Percentiles rank a stretch among this genome's conserved stretches.
Conservation (phyloP, 2,329 filamentous ascomycete species). For the Raffaelea deltoideospora region DNA sequence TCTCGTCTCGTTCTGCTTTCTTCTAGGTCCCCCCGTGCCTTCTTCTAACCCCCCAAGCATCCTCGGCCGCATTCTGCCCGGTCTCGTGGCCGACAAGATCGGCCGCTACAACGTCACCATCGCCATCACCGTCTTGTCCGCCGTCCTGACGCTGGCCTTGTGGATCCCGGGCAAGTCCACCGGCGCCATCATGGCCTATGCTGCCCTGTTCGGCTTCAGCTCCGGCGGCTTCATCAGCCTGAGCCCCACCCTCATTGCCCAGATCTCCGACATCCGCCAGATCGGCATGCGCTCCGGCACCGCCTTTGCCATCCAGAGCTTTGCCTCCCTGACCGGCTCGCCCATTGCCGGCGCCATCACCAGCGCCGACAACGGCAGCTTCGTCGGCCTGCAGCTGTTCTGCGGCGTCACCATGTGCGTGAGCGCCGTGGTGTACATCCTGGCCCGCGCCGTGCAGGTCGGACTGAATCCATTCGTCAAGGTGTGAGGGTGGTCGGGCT, state of each 20-base stretch:
- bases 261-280: slow-evolving; percentile 43
- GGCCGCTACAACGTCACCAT: slow-evolving; percentile 28
- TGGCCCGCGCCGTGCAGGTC: slow-evolving; percentile 12
- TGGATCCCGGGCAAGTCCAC: slow-evolving; percentile 28
- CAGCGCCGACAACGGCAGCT: slow-evolving; percentile 25
- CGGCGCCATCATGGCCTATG: slow-evolving; percentile 42
- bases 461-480: slow-evolving; percentile 12
- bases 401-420: slow-evolving; percentile 28
- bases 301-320: slow-evolving; percentile 37
- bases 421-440: slow-evolving; percentile 12
- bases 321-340: slow-evolving; percentile 41
- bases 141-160: slow-evolving; percentile 23
- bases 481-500: slow-evolving; percentile 5
- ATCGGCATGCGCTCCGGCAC: slow-evolving; percentile 44
- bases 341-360: slow-evolving; percentile 42
- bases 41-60: slow-evolving; percentile 19
- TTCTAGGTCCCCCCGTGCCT: neutral
- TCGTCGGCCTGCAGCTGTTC: slow-evolving; percentile 38
- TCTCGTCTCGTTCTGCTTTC: too few relatives aligned
- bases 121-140: slow-evolving; percentile 27
- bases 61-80: slow-evolving; percentile 35
- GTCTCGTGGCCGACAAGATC: slow-evolving; percentile 25
- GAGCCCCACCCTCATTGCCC: slow-evolving; percentile 38
- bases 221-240: slow-evolving; percentile 49
- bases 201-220: slow-evolving; percentile 47